Evolutionary conservation across 371 early-diverging fungal genomes (phyloP).

Genomic region (Rhizopus delemar): DNA sequence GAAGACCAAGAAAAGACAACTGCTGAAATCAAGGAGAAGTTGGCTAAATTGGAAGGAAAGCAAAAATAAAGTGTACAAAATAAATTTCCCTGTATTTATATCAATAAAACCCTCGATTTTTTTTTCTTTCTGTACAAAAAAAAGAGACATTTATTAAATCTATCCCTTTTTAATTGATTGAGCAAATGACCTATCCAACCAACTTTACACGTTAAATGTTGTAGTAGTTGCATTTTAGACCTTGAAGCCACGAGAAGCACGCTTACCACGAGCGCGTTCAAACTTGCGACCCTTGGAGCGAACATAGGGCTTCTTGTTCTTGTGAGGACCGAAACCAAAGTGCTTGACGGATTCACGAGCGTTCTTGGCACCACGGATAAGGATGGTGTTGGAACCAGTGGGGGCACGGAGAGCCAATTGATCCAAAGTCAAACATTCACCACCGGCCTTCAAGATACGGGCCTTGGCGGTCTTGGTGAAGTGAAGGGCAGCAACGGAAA

Average conservation of each 20-base stretch:
- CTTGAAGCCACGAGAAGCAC: conserved; percentile 94
- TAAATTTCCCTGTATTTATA: background rate
- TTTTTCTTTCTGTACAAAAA: background rate
- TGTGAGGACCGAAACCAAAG: conserved; percentile 75
- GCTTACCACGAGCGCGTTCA: conserved; percentile 98
- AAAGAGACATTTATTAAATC: background rate
- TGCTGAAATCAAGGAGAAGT: conserved; percentile 22
- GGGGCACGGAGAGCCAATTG: conserved; percentile 95
- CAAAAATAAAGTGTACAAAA: background rate
- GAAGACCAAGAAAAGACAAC: conserved; percentile 15
- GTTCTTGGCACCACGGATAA: conserved; percentile 75
- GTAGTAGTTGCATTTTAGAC: conserved; percentile 49
- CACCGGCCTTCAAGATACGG: conserved; percentile 93
- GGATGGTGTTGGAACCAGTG: conserved; percentile 86
- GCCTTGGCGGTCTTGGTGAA: conserved; percentile 92
- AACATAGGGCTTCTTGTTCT: conserved; percentile 88
- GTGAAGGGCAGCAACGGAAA: conserved; percentile 88
- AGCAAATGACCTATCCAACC: too few relatives aligned
- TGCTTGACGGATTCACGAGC: conserved; percentile 96
- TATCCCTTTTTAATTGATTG: background rate
- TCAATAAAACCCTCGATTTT: background rate
- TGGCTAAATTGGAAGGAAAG: conserved; percentile 27
- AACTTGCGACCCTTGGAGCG: conserved; percentile 99
- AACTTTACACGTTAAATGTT: too few relatives aligned
- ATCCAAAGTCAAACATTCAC: conserved; percentile 93